phyloP scores from a whole-genome alignment of 2,329 filamentous ascomycete species.

The Fusarium pseudoanthophilum region DNA sequence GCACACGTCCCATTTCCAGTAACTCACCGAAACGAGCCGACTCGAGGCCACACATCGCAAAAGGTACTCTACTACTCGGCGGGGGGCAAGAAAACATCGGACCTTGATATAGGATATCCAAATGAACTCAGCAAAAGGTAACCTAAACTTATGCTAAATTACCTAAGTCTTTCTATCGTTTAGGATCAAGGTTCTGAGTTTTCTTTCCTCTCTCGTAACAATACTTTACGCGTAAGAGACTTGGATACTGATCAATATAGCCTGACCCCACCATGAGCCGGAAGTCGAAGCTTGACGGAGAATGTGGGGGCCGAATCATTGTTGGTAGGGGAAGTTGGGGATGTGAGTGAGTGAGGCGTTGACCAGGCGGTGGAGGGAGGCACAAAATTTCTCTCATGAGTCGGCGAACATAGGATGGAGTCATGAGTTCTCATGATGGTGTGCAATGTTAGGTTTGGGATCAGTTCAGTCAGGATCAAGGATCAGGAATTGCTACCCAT shows the following conservation, averaged over 20 bases:
- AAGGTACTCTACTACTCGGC: background rate
- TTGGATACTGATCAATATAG: slow-evolving; percentile 23
- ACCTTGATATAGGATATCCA: background rate
- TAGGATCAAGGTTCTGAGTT: background rate
- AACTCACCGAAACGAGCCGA: slow-evolving; percentile 29
- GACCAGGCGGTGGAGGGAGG: slow-evolving; percentile 39
- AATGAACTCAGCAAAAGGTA: background rate
- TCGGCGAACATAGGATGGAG: background rate
- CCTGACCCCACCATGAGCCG: slow-evolving; percentile 34
- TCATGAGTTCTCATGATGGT: slow-evolving; percentile 23
- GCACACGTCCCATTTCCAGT: slow-evolving; percentile 14
- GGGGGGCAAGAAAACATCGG: background rate
- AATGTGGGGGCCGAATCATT: slow-evolving; percentile 40
- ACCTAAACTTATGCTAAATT: background rate
- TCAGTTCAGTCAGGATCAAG: background rate
- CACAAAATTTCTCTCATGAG: slow-evolving; percentile 33
- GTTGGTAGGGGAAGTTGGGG: slow-evolving; percentile 41
- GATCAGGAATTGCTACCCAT: background rate
- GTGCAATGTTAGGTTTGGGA: background rate
- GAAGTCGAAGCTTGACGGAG: slow-evolving; percentile 41
- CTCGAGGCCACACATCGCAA: slow-evolving; percentile 5
- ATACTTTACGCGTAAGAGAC: slow-evolving; percentile 30
- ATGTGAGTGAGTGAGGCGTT: slow-evolving; percentile 26
- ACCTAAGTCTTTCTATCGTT: background rate
- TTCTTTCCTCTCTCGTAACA: background rate